These are phyloP conservation scores for Chalciporus sphaerocephalus DNA, from an alignment of 768 basidiomycete genomes.

Conservation along the genomic window DNA sequence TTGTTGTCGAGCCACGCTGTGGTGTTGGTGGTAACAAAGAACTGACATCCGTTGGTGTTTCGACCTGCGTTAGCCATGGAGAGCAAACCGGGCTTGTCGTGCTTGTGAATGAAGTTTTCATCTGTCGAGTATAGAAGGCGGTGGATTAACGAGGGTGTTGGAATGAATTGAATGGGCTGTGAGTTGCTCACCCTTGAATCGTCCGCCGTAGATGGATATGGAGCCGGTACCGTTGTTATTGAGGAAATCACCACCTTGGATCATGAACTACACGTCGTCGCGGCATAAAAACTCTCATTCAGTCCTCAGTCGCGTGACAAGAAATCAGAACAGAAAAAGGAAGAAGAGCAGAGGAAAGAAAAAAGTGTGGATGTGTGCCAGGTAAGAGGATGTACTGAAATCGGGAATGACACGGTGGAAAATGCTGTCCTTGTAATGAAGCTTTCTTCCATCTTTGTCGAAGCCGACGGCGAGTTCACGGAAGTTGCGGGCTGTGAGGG, in stretches of 20 bases:
- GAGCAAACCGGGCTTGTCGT: slow-evolving; percentile 60
- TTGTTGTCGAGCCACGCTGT: slow-evolving; percentile 57
- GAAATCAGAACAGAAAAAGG: no score
- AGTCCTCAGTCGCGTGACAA: neutral
- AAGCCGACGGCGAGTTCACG: slow-evolving; percentile 65
- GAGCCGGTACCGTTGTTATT: slow-evolving; percentile 72
- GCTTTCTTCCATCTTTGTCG: slow-evolving; percentile 43
- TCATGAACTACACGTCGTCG: slow-evolving; percentile 57
- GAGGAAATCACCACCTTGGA: slow-evolving; percentile 87
- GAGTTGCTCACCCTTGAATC: slow-evolving; percentile 60
- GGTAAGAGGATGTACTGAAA: slow-evolving; percentile 36
- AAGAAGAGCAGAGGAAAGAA: no score
- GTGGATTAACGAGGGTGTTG: neutral
- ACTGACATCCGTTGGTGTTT: slow-evolving; percentile 78
- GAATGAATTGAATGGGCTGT: neutral
- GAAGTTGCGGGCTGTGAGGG: slow-evolving; percentile 77
- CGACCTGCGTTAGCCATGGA: slow-evolving; percentile 88
- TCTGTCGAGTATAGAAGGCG: slow-evolving; percentile 33
- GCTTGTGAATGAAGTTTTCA: slow-evolving; percentile 66
- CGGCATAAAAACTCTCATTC: neutral
- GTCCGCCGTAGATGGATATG: slow-evolving; percentile 81
- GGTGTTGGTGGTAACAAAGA: slow-evolving; percentile 71
- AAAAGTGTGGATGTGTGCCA: no score
- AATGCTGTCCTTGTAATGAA: slow-evolving; percentile 63
- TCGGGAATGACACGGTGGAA: slow-evolving; percentile 76